Percentiles rank a stretch among this genome's conserved stretches.
Conservation (phyloP, 176 grass and related monocot species). For the Pharus latifolius region DNA sequence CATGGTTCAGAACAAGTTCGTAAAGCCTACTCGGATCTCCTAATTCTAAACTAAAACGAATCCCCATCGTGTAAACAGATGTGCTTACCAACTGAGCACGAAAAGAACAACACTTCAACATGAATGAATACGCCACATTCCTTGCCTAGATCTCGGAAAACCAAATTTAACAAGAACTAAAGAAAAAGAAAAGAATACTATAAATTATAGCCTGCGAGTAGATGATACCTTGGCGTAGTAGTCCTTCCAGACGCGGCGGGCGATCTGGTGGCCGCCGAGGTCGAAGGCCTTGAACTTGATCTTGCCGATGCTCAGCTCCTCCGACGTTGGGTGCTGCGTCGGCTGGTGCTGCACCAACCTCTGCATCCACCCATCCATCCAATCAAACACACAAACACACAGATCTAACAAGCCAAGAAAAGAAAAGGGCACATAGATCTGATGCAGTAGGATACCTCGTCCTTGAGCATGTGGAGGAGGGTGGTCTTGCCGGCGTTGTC, state of each 20-base stretch:
- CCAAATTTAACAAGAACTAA: not conserved
- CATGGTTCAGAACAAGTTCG: too few species aligned
- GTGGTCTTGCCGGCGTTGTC: conserved; percentile 78
- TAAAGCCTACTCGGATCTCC: too few species aligned
- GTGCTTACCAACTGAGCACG: not conserved
- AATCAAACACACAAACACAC: not conserved
- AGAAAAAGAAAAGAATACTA: not conserved
- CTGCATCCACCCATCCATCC: conserved; percentile 10
- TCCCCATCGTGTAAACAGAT: not conserved
- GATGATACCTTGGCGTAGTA: conserved; percentile 62
- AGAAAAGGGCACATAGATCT: not conserved
- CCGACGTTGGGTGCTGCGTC: conserved; percentile 71
- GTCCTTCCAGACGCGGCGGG: conserved; percentile 72
- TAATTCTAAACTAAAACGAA: too few species aligned
- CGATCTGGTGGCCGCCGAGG: conserved; percentile 68
- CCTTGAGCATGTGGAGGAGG: conserved; percentile 73
- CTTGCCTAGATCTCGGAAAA: conserved; percentile 7
- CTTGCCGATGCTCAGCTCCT: conserved; percentile 77
- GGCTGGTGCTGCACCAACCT: conserved; percentile 72
- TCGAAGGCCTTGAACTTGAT: conserved; percentile 87
- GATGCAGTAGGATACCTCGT: conserved; percentile 23
- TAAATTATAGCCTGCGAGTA: too few species aligned
- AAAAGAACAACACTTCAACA: not conserved
- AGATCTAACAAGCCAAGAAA: not conserved
- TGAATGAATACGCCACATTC: too few species aligned